phyloP scores from a whole-genome alignment of 331 rosid species.

The Quercus phellos region DNA sequence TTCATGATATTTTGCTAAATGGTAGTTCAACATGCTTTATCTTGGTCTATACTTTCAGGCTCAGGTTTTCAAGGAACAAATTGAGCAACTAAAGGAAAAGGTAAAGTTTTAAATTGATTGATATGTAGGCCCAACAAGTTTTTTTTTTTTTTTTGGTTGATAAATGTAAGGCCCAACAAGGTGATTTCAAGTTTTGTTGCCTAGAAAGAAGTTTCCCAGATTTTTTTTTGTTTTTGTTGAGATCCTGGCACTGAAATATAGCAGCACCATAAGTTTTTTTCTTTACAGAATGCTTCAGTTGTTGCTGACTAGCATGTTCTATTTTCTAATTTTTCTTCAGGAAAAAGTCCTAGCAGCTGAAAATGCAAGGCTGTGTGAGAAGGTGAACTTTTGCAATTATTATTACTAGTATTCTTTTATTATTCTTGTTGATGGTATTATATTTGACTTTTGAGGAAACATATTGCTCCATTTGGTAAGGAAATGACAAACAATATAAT shows the following conservation, averaged over 20 bases:
- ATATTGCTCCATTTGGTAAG: too few species aligned
- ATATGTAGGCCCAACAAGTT: background rate
- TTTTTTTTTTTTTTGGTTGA: background rate
- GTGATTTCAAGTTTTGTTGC: too few species aligned
- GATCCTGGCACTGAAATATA: background rate
- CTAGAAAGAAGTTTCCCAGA: too few species aligned
- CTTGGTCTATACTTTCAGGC: constrained; percentile 35
- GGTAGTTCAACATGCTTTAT: constrained; percentile 5
- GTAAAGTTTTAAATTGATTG: constrained; percentile 27
- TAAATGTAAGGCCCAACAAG: background rate
- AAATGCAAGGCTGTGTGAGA: constrained; percentile 48
- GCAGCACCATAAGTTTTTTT: background rate
- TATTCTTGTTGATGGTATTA: background rate
- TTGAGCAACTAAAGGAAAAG: constrained; percentile 61
- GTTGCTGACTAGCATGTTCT: background rate
- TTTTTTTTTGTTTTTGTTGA: background rate
- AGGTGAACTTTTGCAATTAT: constrained; percentile 37
- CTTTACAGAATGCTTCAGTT: background rate
- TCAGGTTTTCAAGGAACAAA: constrained; percentile 61
- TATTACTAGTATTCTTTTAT: background rate
- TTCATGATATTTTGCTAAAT: background rate
- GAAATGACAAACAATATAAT: too few species aligned
- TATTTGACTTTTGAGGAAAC: background rate
- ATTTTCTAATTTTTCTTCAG: constrained; percentile 36
- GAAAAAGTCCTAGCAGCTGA: constrained; percentile 55